Evolutionary conservation across 2,329 filamentous ascomycete genomes (phyloP).

Genomic region (Esteya vermicola): DNA sequence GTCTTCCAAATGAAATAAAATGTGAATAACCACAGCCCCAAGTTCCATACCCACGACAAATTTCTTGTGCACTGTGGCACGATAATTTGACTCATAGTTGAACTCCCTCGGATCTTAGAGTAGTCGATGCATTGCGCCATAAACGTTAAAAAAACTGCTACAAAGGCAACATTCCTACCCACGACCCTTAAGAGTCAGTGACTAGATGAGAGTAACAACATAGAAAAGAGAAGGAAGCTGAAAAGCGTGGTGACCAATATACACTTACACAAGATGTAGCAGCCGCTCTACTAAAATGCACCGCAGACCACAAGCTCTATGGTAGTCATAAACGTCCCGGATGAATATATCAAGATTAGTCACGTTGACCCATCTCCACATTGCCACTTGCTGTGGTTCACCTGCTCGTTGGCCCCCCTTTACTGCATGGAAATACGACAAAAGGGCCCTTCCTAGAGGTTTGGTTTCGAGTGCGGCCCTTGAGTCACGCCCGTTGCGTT

Average conservation of each 20-base stretch:
- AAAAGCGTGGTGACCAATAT: not conserved
- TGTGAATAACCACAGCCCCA: conserved; percentile 70
- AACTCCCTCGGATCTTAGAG: conserved; percentile 52
- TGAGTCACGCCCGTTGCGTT: too few relatives aligned
- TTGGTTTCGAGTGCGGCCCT: too few relatives aligned
- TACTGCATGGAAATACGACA: conserved; percentile 9
- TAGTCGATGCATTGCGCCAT: conserved; percentile 81
- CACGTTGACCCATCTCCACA: conserved; percentile 90
- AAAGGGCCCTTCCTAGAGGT: conserved; percentile 7
- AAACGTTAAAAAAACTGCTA: conserved; percentile 71
- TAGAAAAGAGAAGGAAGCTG: too few relatives aligned
- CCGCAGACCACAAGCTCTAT: conserved; percentile 67
- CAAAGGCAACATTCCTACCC: conserved; percentile 61
- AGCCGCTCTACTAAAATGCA: conserved; percentile 63
- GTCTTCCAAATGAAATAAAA: conserved; percentile 76
- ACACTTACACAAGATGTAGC: conserved; percentile 58
- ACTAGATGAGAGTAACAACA: conserved; percentile 5
- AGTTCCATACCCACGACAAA: conserved; percentile 64
- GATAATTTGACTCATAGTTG: conserved; percentile 35
- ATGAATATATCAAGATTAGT: conserved; percentile 82
- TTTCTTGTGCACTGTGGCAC: conserved; percentile 61
- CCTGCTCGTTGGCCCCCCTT: conserved; percentile 8
- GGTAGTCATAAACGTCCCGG: conserved; percentile 75
- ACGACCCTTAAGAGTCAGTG: too few relatives aligned
- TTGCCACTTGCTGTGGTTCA: conserved; percentile 54